Base-by-base conservation (phyloP, 2,329 filamentous ascomycete genomes). In the Trichoderma breve region DNA sequence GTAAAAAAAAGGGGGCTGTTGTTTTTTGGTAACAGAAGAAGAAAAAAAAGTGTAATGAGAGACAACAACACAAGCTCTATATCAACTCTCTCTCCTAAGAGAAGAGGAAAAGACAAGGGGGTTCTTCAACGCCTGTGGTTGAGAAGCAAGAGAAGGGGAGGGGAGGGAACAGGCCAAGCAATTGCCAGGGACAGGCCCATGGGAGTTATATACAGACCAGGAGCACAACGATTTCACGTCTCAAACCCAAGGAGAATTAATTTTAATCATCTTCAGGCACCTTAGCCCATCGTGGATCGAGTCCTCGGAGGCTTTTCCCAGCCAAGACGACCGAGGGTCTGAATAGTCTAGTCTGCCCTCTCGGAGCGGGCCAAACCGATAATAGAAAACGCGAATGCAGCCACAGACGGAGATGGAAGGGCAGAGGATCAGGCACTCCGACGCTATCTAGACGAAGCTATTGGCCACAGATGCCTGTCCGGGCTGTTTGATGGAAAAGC, bases 321-420 rank as follows among this genome's bases (percentile, higher is more conserved):
- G 66, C 57, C 66, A 61, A 70, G 66, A 53, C 55, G 66, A 70
- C 66, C 66, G 66, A 70, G 43, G 28, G 32, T 24, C 5, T 18
- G 26, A 47, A 11, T 65, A 63, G 32, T 47, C 51, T 58, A 36
- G 39, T n/a, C 39, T 43, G 7, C 1, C 61, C 51, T 26, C 62
- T 26, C 51, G 47, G 61, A 71, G 69, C 69, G 61, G 69, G 61
- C 53, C 30, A 71, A 64, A 60, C 53, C 62, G 69, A 71, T 66
- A 57, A 55, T 32, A 21, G 32, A 57, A 60, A 28, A 71, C 24
- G 57, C 66, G 57, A 69, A 53, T 70, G 66, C 57, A 70, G 68
- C 68, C 68, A 36, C 36, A 58, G 28, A 71, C 70, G 55, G 63
- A 72, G 70, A 72, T 72, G 64, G 55, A 72, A 69, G 63, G 58